Base-by-base conservation (phyloP, 495 filamentous ascomycete genomes). In the Neurospora intermedia region DNA sequence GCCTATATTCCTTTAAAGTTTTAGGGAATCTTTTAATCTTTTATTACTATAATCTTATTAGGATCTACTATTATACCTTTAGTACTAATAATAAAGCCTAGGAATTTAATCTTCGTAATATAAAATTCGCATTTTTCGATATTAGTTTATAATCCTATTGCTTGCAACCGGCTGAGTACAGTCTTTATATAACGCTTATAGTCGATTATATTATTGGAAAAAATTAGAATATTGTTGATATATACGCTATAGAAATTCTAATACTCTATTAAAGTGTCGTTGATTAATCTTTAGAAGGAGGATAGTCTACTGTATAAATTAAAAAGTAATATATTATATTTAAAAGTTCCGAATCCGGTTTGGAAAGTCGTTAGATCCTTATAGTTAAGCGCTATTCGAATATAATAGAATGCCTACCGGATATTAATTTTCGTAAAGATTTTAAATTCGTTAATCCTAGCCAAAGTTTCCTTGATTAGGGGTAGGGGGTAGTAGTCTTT, bases 271-370 rank as follows among this genome's bases (percentile, higher is more conserved):
- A 83, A 70, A 1, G 69, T 73, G 41, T 78, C 27, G 59, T 84
- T 83, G n/a, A 83, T 82, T 38, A 73, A 80, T 0, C 54, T 7
- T 40, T 84, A 73, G 23, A 79, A 83, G 0, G 74, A 80, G 0
- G 74, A 66, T 18, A 75, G 76, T 0, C 69, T 73, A 23, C 77
- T 78, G 2, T 69, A 80, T 2, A 85, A 69, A 0, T 77, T 73
- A 73, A 85, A 84, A 2, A 78, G 78, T 59, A 83, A 62, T 0
- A 84, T 78, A 3, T 71, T 38, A 69, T 80, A 84, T 66, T 83
- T 74, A 62, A 77, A 85, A 0, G 31, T 35, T 35, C 4, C 4
- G 4, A 35, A 35, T 35, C 4, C 31, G 2, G 4, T 35, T 35
- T 4, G 2, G 4, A 35, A 35, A 2, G 4, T 35, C 4, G 4